Conservation (phyloP, 1,139 yeast species). For the Lipomyces yarrowii region DNA sequence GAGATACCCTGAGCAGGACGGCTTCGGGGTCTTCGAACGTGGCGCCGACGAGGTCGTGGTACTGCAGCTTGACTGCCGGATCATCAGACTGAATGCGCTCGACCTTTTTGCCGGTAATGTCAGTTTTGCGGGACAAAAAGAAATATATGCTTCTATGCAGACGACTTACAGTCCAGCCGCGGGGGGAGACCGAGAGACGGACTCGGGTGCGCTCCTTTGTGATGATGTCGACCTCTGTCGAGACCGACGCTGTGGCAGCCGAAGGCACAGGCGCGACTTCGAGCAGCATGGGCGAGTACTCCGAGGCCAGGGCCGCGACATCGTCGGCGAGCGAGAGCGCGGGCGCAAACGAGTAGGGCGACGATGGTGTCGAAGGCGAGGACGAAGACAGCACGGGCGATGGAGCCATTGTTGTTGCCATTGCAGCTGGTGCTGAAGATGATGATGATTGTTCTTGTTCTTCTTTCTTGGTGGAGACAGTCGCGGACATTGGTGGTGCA, state of each 20-base stretch:
- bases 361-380: neutral
- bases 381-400: neutral
- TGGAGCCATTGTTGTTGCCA: neutral
- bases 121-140: too few relatives aligned
- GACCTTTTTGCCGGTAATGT: too few relatives aligned
- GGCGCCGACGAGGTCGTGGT: constrained; percentile 10
- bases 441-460: neutral
- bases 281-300: constrained; percentile 19
- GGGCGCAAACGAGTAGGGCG: neutral
- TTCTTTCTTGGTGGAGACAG: too few relatives aligned
- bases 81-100: constrained; percentile 7
- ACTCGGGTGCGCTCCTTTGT: constrained; percentile 19
- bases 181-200: constrained; percentile 17
- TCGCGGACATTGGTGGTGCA: too few relatives aligned
- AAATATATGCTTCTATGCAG: too few relatives aligned
- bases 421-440: neutral
- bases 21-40: constrained; percentile 21
- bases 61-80: neutral
- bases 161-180: constrained; percentile 30
- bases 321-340: constrained; percentile 13
- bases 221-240: constrained; percentile 16
- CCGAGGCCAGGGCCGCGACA: constrained; percentile 16
- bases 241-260: neutral
- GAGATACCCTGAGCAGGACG: constrained; percentile 16
- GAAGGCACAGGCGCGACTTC: constrained; percentile 11